These are phyloP conservation scores for Clavulina sp. DNA, from an alignment of 768 basidiomycete genomes.

Conservation along the genomic window DNA sequence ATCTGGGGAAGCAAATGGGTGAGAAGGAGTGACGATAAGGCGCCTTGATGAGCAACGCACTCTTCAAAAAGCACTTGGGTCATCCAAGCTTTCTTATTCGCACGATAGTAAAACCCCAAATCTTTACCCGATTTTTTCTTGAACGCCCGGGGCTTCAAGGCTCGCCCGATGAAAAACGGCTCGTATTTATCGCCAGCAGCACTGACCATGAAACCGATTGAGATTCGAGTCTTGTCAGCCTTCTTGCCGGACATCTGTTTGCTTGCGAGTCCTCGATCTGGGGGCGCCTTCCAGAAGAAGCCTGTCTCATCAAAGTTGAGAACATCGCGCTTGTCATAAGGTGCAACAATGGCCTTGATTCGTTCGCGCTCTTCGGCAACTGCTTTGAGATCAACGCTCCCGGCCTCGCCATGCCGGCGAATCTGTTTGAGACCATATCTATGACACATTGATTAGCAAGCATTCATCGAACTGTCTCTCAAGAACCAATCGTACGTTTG, in stretches of 20 bases:
- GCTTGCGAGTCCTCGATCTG: constrained; percentile 1
- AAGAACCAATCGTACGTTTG: constrained; percentile 3
- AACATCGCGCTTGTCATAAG: neutral
- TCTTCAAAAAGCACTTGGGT: neutral
- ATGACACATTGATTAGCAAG: too few species aligned
- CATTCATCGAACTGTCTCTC: too few species aligned
- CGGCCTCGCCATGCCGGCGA: constrained; percentile 6
- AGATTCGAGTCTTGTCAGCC: neutral
- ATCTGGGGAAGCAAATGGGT: neutral
- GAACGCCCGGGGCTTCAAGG: neutral
- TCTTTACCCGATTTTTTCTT: constrained; percentile 1
- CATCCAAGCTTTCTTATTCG: constrained; percentile 7
- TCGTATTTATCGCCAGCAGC: neutral
- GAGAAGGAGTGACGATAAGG: neutral
- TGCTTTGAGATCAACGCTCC: neutral
- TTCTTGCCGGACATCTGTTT: neutral
- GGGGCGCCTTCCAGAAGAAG: constrained; percentile 1
- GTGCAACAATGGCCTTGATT: neutral
- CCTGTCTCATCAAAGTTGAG: constrained; percentile 6
- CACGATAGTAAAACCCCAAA: constrained; percentile 2
- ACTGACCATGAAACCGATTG: neutral
- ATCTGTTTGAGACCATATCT: neutral
- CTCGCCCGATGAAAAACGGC: neutral
- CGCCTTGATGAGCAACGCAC: neutral
- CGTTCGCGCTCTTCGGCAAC: neutral